Base-by-base conservation (phyloP, 441 rosid species). In the Flueggea neowawraea region DNA sequence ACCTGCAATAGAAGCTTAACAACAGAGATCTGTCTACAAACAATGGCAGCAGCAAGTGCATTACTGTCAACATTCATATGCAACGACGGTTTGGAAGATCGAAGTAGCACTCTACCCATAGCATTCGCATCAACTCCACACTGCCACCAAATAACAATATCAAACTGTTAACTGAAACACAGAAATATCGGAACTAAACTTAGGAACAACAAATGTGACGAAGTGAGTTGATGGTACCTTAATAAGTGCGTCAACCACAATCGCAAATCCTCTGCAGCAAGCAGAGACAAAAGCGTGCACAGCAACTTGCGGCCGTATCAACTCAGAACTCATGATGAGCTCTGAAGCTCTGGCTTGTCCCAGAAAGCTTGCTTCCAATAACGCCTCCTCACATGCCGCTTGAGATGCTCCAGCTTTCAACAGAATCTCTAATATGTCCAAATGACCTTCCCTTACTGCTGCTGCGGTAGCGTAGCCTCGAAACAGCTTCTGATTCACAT, bases 371-470 rank as follows among this genome's bases (percentile, higher is more conserved):
- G 97, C 93, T 69, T 82, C 99, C 53, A 84, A 60, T 58, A 91
- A 70, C 64, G 96, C 96, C 75, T 91, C 98, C 82, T 95, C 98
- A 63, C 99, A 95, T 60, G 99, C 92, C 31, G 82, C 84, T 78
- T 88, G 99, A 66, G 87, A 86, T 55, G 96, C 97, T 49, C 97
- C 98, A 2, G 93, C 87, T 74, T 88, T 88, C 48, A 89, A 72
- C 68, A 95, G 76, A 71, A 82, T 78, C 73, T 91, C 90, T 74
- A 95, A 71, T 64, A 86, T 83, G 76, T 84, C 85, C 32, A 84
- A 75, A 64, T 82, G 90, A 61, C 89, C 95, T 73, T 91, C 99
- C 79, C 98, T 84, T 49, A 84, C 95, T 31, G 98, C 95, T 41
- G 86, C 90, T 58, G 95, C 86, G 9, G 93, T 82, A 10, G 99